phyloP scores from a whole-genome alignment of 768 basidiomycete genomes.

The Rhizopogon roseolus region DNA sequence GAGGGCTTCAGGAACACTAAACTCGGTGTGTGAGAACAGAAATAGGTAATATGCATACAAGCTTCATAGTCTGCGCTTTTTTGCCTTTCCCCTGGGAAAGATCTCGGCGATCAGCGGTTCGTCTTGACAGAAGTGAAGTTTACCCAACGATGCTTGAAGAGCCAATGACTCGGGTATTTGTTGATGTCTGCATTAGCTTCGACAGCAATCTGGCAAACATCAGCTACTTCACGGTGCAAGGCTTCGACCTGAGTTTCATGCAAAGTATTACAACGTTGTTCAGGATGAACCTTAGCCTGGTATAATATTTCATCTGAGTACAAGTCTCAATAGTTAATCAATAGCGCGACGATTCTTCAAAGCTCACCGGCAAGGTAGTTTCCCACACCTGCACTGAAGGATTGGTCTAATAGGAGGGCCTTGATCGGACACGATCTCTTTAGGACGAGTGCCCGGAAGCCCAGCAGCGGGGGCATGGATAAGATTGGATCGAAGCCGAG shows the following conservation, averaged over 20 bases:
- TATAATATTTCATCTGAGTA: slow-evolving; percentile 65
- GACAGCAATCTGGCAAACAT: slow-evolving; percentile 59
- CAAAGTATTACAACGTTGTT: slow-evolving; percentile 57
- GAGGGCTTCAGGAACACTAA: slow-evolving; percentile 43
- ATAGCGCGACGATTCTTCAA: neutral
- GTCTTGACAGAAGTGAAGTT: neutral
- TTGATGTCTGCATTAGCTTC: slow-evolving; percentile 64
- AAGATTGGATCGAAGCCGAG: slow-evolving; percentile 78
- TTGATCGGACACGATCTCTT: slow-evolving; percentile 67
- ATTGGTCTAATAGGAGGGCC: slow-evolving; percentile 72
- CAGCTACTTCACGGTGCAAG: slow-evolving; percentile 46
- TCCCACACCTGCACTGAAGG: slow-evolving; percentile 76
- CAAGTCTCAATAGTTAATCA: neutral
- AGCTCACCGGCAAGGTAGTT: slow-evolving; percentile 75
- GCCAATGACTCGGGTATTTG: slow-evolving; percentile 64
- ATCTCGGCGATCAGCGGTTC: slow-evolving; percentile 9
- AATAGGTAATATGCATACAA: slow-evolving; percentile 32
- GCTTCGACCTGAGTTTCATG: slow-evolving; percentile 41
- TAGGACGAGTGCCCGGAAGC: slow-evolving; percentile 42
- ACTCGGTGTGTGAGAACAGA: slow-evolving; percentile 1
- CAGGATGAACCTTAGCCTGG: slow-evolving; percentile 69
- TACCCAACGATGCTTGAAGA: slow-evolving; percentile 70
- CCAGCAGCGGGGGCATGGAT: slow-evolving; percentile 52
- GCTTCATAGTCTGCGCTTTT: slow-evolving; percentile 40
- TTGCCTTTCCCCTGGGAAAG: slow-evolving; percentile 52